Percentiles rank a stretch among this genome's conserved stretches.
These are phyloP conservation scores for Yueomyces sinensis DNA, from an alignment of 805 yeast species.

Conservation along the genomic window DNA sequence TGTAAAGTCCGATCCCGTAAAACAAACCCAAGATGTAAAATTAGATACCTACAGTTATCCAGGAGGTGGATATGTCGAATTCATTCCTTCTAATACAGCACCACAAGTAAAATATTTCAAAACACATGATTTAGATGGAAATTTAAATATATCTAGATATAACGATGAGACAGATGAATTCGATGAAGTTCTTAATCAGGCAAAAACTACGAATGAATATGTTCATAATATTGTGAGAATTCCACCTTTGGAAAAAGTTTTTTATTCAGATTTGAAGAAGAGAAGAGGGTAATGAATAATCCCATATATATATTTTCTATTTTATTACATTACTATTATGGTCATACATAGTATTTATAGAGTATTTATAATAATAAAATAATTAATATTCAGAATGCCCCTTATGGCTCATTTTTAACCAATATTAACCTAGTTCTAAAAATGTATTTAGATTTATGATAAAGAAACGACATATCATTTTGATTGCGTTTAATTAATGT, in stretches of 20 bases:
- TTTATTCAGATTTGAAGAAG: background rate
- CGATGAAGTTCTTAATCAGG: conserved; percentile 7
- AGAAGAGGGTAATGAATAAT: no score
- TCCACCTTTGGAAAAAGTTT: conserved; percentile 1
- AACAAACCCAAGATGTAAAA: conserved; percentile 50
- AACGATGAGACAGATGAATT: conserved; percentile 19
- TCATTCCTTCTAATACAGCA: conserved; percentile 21
- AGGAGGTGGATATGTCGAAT: conserved; percentile 5
- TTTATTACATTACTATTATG: no score
- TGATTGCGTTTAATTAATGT: no score
- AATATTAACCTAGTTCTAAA: no score
- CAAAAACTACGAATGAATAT: background rate
- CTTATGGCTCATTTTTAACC: no score
- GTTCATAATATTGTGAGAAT: conserved; percentile 4
- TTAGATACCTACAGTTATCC: conserved; percentile 40
- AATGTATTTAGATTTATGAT: no score
- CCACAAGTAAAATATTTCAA: conserved; percentile 26
- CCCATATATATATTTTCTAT: no score
- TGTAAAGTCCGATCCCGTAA: conserved; percentile 35
- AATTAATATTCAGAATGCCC: no score
- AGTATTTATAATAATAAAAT: no score
- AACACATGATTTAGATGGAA: conserved; percentile 34
- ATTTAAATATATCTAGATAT: conserved; percentile 19
- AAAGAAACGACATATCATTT: no score
- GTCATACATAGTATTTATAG: no score